phyloP scores from a whole-genome alignment of 345 rosid species.

The Isatis tinctoria region DNA sequence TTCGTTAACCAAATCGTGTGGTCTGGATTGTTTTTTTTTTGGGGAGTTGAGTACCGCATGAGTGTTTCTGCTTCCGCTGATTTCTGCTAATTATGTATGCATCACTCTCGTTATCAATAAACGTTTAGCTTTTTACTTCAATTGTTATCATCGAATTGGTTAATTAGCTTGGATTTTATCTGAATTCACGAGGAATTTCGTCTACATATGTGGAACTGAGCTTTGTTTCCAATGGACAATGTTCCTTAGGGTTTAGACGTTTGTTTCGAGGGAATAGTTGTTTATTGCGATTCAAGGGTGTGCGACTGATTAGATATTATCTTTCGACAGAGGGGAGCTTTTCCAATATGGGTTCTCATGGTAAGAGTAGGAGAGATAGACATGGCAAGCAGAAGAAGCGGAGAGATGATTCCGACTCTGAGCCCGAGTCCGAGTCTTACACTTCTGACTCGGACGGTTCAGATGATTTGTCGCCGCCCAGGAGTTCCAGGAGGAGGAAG shows the following conservation, averaged over 20 bases:
- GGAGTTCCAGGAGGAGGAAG: conserved; percentile 38
- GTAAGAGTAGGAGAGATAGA: conserved; percentile 21
- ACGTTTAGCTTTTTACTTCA: not conserved
- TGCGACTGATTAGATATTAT: not conserved
- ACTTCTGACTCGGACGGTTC: conserved; percentile 27
- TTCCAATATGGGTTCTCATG: conserved; percentile 20
- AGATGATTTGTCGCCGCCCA: conserved; percentile 27
- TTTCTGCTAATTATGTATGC: not conserved
- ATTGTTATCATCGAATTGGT: not conserved
- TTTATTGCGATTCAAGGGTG: not conserved
- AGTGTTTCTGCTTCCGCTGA: not conserved
- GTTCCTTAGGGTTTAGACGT: not conserved
- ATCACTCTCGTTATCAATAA: not conserved
- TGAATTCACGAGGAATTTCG: not conserved
- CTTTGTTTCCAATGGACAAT: not conserved
- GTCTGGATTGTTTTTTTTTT: not conserved
- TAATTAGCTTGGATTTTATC: not conserved
- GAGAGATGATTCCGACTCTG: conserved; percentile 32
- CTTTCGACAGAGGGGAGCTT: not conserved
- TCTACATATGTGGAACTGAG: not conserved
- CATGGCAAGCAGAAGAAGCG: conserved; percentile 9
- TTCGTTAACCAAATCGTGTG: not conserved
- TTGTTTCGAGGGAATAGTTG: not conserved
- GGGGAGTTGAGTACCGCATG: not conserved
- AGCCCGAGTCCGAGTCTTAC: conserved; percentile 34